phyloP scores from a whole-genome alignment of 2,329 filamentous ascomycete species.

The Golovinomyces cichoracearum region DNA sequence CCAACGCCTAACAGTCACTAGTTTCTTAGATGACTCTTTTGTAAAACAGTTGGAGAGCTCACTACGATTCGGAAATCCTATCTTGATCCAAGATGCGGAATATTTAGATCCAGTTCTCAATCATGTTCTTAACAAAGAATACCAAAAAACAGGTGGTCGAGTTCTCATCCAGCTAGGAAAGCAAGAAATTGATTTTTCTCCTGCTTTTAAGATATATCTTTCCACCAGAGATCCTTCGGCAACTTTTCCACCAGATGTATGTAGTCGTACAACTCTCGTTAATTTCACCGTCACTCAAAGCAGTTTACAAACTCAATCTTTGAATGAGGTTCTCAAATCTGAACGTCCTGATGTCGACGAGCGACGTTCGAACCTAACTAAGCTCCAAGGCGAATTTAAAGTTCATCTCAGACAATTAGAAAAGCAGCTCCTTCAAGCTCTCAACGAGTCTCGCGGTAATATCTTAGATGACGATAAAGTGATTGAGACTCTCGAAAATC shows the following conservation, averaged over 20 bases:
- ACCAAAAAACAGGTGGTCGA: constrained; percentile 92
- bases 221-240: constrained; percentile 92
- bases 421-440: constrained; percentile 73
- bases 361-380: constrained; percentile 86
- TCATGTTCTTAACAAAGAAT: constrained; percentile 97
- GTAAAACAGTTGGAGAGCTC: constrained; percentile 95
- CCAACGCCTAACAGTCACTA: constrained; percentile 79
- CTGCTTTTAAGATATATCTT: constrained; percentile 80
- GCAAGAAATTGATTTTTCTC: constrained; percentile 97
- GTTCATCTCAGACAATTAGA: constrained; percentile 90
- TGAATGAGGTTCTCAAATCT: constrained; percentile 92
- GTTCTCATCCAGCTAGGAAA: constrained; percentile 95
- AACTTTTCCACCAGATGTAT: constrained; percentile 84
- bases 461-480: constrained; percentile 96
- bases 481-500: constrained; percentile 86
- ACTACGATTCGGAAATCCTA: constrained; percentile 89
- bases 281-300: constrained; percentile 98
- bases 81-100: constrained; percentile 94
- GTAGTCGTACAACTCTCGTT: constrained; percentile 94
- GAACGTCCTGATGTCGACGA: constrained; percentile 95
- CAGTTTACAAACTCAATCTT: constrained; percentile 89
- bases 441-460: constrained; percentile 92
- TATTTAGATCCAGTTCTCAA: constrained; percentile 92
- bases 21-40: constrained; percentile 93
- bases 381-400: constrained; percentile 96